Evolutionary conservation across 495 filamentous ascomycete species (phyloP), one percentile per base, ranked within the genome.

Genomic region (Aspergillus wentii): DNA sequence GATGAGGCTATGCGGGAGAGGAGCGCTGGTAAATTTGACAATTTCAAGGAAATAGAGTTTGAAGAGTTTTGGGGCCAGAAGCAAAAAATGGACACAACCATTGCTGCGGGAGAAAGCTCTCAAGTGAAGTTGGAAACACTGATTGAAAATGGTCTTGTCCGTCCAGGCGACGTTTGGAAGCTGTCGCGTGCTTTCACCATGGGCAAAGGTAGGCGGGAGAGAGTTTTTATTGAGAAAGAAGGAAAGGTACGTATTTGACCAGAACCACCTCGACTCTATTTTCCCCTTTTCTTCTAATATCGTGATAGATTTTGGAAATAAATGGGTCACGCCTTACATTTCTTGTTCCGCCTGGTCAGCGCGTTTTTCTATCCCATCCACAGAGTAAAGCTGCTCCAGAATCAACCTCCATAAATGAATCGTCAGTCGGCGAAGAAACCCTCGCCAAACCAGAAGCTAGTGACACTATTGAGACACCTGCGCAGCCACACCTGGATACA

Each of bases 41-140:
- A 72, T 5, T 85, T 76, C 55, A 80, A 87, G 51, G 75, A 79
- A 33, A 46, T 65, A 3, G 69, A 83, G 26, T 84, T 79, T 23
- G 78, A 88, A 59, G 57, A 74, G 22, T 82, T 78, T 39, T 94
- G 85, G 85, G 80, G 75, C 0, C 73, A 84, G 38, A 77, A 82
- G 35, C 72, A 80, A 53, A 74, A 63, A 37, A 43, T 68, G 16
- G 50, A 54, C 19, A 54, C 38, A 16, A 36, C 28, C 9, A 41
- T 62, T n/a, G 17, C 49, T 28, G 68, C 73, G 16, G 78, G 75
- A 16, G 62, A 79, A 44, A 64, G 68, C 35, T 57, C 66, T 9
- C 59, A 60, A 11, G 57, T 80, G 8, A 80, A 71, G 43, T 41
- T 78, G 9, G 45, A 56, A 8, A 64, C 64, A 1, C 45, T 78